These are phyloP conservation scores for Plantago rigida DNA, from an alignment of 305 asterid genomes.

Conservation along the genomic window DNA sequence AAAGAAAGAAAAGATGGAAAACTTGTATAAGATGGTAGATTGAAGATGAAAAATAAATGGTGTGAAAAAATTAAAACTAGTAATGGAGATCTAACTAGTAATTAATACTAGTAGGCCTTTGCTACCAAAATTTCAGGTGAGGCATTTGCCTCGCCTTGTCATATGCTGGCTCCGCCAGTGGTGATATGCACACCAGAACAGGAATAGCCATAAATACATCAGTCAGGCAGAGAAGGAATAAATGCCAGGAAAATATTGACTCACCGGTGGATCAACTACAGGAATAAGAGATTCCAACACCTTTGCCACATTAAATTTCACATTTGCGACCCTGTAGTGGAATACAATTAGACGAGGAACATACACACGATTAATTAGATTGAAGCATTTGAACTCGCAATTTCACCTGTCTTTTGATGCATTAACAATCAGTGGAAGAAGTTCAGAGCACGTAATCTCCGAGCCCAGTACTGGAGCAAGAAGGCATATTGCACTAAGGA, in stretches of 20 bases:
- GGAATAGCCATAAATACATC: background rate
- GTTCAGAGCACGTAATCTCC: slow-evolving; percentile 61
- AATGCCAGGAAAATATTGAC: slow-evolving; percentile 15
- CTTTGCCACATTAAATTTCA: slow-evolving; percentile 69
- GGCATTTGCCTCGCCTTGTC: no score
- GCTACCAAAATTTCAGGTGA: no score
- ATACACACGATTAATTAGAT: background rate
- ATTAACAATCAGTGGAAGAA: slow-evolving; percentile 51
- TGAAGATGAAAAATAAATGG: no score
- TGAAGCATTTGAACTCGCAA: background rate
- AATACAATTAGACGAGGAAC: slow-evolving; percentile 3
- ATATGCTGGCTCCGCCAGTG: no score
- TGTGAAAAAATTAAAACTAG: no score
- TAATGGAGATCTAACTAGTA: no score
- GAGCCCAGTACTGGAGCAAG: slow-evolving; percentile 77
- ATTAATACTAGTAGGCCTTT: no score
- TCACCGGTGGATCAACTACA: slow-evolving; percentile 64
- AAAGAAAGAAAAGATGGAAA: no score
- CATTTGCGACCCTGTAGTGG: slow-evolving; percentile 58
- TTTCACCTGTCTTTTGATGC: slow-evolving; percentile 63
- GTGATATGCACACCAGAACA: no score
- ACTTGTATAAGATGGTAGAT: no score
- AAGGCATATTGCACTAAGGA: slow-evolving; percentile 53
- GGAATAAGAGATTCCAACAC: slow-evolving; percentile 64
- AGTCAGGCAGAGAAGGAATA: background rate